Conservation (phyloP, 768 basidiomycete species). For the Fomitopsis serialis region DNA sequence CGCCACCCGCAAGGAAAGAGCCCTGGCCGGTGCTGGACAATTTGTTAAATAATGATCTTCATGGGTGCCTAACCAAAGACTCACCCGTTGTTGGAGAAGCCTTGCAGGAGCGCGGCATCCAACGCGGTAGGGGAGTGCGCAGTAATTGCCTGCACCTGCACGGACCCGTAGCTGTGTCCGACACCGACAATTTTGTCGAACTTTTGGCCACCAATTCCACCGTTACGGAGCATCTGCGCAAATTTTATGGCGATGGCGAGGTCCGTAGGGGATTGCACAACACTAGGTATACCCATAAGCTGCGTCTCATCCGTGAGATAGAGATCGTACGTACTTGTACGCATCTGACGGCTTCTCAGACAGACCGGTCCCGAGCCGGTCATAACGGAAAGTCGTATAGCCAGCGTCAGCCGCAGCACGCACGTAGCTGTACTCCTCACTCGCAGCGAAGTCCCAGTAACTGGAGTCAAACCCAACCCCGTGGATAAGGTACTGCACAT, state of each 20-base stretch:
- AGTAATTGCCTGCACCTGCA: constrained; percentile 7
- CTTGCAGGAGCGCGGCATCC: constrained; percentile 6
- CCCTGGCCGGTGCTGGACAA: constrained; percentile 3
- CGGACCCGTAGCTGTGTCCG: constrained; percentile 23
- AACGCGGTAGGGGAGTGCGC: constrained; percentile 1
- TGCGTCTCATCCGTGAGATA: not conserved
- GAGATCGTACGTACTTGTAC: not conserved
- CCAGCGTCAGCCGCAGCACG: constrained; percentile 10
- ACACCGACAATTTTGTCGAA: constrained; percentile 30
- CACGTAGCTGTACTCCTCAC: constrained; percentile 12
- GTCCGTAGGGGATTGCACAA: constrained; percentile 9
- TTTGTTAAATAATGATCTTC: not conserved
- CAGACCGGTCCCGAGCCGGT: constrained; percentile 14
- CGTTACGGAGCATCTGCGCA: constrained; percentile 4
- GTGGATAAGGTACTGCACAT: constrained; percentile 13
- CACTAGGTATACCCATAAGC: not conserved
- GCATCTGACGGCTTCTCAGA: constrained; percentile 12
- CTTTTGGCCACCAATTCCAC: constrained; percentile 7
- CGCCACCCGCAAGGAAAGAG: not conserved
- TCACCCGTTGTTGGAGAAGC: constrained; percentile 3
- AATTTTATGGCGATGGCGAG: constrained; percentile 9
- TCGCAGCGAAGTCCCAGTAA: constrained; percentile 9
- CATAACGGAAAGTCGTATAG: constrained; percentile 15
- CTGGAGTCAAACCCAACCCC: constrained; percentile 14
- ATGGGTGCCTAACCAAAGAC: not conserved